phyloP scores from a whole-genome alignment of 352 stramenopile genomes.

The Phytophthora ramorum region DNA sequence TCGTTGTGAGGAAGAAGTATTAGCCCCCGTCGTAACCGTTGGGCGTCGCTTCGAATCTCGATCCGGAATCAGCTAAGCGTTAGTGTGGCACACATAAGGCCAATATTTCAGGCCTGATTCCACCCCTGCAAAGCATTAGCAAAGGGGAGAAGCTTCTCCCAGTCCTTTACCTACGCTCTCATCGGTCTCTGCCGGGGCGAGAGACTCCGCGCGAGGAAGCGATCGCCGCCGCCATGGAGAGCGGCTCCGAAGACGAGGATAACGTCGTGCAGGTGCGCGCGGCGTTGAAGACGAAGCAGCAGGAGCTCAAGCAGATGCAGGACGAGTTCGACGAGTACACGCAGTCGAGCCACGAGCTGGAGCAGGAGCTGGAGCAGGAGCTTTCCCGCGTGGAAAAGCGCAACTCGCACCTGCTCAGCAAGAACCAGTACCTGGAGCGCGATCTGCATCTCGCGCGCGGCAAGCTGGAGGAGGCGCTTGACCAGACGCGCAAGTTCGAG shows the following conservation, averaged over 20 bases:
- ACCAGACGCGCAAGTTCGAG: constrained; percentile 61
- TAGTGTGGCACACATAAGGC: no score
- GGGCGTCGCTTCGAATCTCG: constrained; percentile 22
- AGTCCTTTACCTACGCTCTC: constrained; percentile 10
- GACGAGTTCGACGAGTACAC: constrained; percentile 86
- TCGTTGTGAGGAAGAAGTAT: not conserved
- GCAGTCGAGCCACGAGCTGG: constrained; percentile 82
- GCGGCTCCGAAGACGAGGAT: constrained; percentile 42
- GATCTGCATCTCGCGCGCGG: constrained; percentile 55
- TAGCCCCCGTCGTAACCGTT: not conserved
- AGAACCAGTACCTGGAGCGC: constrained; percentile 59
- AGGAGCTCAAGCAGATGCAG: constrained; percentile 74
- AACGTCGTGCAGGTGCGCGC: constrained; percentile 45
- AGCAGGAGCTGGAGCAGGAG: constrained; percentile 81
- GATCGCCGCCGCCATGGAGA: constrained; percentile 29
- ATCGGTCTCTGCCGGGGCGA: constrained; percentile 16
- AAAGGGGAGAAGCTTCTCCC: constrained; percentile 25
- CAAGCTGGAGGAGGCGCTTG: constrained; percentile 63
- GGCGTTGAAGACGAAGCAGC: constrained; percentile 60
- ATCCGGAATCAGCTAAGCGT: not conserved
- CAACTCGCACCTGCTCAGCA: constrained; percentile 47
- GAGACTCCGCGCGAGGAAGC: not conserved
- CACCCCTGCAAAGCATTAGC: not conserved
- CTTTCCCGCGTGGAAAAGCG: constrained; percentile 67
- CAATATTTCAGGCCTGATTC: no score